Evolutionary conservation across 345 rosid species (phyloP).

Genomic region (Rhizophora apiculata): DNA sequence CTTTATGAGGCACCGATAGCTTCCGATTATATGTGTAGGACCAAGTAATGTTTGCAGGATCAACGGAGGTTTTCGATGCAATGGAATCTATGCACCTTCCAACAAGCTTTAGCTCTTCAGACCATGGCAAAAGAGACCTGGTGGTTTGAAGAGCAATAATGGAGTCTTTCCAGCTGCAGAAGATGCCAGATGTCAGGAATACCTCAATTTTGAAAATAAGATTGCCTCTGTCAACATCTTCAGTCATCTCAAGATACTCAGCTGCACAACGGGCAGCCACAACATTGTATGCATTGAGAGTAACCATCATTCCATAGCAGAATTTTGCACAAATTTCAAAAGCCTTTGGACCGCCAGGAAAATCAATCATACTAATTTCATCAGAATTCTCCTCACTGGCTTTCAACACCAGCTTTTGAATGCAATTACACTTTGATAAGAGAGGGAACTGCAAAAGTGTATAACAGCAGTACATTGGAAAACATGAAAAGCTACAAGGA

Average conservation of each 20-base stretch:
- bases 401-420: constrained; percentile 58
- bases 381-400: constrained; percentile 52
- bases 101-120: constrained; percentile 80
- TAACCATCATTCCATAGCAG: constrained; percentile 89
- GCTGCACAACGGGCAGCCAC: constrained; percentile 87
- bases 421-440: constrained; percentile 68
- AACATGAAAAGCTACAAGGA: not conserved
- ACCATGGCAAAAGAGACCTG: constrained; percentile 74
- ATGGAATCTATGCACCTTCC: constrained; percentile 85
- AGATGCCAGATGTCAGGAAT: constrained; percentile 76
- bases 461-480: constrained; percentile 6
- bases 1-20: constrained; percentile 46
- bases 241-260: constrained; percentile 91
- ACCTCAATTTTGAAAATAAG: constrained; percentile 79
- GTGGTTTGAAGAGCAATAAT: constrained; percentile 87
- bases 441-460: constrained; percentile 73
- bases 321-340: constrained; percentile 94
- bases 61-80: constrained; percentile 72
- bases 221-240: constrained; percentile 74
- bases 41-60: constrained; percentile 72
- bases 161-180: constrained; percentile 94
- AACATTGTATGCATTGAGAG: constrained; percentile 80
- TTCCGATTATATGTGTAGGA: constrained; percentile 84
- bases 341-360: constrained; percentile 87
- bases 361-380: constrained; percentile 54